Evolutionary conservation across 495 filamentous ascomycete species (phyloP).

Genomic region (Chaetomidium leptoderma): DNA sequence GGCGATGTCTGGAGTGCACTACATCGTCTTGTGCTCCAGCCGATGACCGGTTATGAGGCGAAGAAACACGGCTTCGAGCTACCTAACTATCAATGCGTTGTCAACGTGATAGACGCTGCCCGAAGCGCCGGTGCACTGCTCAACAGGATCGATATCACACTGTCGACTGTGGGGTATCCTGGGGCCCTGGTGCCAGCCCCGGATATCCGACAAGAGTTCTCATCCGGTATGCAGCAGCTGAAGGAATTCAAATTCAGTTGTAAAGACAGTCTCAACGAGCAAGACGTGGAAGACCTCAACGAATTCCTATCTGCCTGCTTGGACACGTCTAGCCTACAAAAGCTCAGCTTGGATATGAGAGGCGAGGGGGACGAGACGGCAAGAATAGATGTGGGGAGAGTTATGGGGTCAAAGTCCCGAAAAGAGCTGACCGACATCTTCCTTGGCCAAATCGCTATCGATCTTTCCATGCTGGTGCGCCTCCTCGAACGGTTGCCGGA

Average conservation of each 20-base stretch:
- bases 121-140: not conserved
- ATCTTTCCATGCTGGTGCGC: not conserved
- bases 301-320: constrained; percentile 11
- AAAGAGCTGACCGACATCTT: not conserved
- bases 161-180: not conserved
- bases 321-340: constrained; percentile 4
- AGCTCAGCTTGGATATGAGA: not conserved
- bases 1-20: not conserved
- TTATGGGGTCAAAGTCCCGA: not conserved
- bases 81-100: constrained; percentile 4
- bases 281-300: not conserved
- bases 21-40: not conserved
- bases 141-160: not conserved
- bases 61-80: not conserved
- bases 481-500: constrained; percentile 8
- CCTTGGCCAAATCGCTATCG: not conserved
- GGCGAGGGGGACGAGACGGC: not conserved
- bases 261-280: not conserved
- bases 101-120: not conserved
- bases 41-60: not conserved
- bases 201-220: constrained; percentile 4
- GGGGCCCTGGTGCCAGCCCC: not conserved
- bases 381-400: not conserved
- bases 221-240: constrained; percentile 6
- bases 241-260: not conserved